Evolutionary conservation across 1,284 basidiomycete species (phyloP), one percentile per base, ranked within the genome.

Genomic region (Boletus smithii): DNA sequence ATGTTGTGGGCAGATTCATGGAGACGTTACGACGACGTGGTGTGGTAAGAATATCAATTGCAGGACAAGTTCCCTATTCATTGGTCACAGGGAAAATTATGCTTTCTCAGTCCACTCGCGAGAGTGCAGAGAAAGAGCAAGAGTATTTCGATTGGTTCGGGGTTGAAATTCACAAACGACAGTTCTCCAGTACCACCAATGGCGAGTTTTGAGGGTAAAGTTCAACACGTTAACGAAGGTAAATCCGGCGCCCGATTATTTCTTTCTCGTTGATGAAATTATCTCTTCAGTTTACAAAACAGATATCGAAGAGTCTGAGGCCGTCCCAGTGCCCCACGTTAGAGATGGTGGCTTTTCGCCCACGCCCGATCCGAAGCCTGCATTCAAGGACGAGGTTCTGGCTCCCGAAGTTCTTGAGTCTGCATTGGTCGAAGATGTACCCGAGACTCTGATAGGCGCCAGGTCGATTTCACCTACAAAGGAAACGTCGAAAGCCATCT

Each of bases 1-100:
- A 56, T 17, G 60, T 65, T 23, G 39, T 73, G 6, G 49, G 61
- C n/a, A 66, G 65, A 42, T 77, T 81, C 46, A 56, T 67, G 49
- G 59, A 67, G 29, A 63, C 69, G 10, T 53, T 79, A 32, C 67
- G 66, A 37, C 60, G 61, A 44, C 67, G 79, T 39, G 68, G 68
- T 38, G 55, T 81, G 60, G 80, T 80, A 53, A 53, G 66, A 40
- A 30, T 31, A 13, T 45, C 13, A 23, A 16, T 41, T 22, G 2
- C 17, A 16, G 30, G 18, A 18, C 27, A n/a, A 18, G 2, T 11
- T 32, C 2, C 22, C 22, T 37, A 35, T 42, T 62, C 24, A 62
- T 32, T 30, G 17, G 1, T 41, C 16, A 18, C 32, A 64, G 62
- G 64, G 65, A 23, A 64, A 66, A 38, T 30, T 67, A 36, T 52